A percentile compares a stretch with the other conserved stretches of the same genome.
Conservation (phyloP, 352 stramenopile genomes). For the Phytophthora pluvialis region DNA sequence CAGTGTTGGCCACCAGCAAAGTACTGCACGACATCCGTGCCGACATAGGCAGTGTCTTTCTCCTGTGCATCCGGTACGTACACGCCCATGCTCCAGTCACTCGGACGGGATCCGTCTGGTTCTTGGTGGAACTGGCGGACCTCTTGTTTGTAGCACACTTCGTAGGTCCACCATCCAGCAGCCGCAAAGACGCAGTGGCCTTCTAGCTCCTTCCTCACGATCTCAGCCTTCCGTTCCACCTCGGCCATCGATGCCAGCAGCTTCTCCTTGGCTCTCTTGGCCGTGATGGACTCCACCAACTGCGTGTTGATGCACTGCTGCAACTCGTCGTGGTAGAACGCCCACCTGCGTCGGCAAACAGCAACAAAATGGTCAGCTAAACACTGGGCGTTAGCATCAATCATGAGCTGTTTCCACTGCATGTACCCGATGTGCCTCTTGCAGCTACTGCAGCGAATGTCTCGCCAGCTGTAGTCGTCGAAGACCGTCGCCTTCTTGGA, state of each 20-base stretch:
- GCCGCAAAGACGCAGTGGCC: conserved; percentile 64
- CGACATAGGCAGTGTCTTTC: conserved; percentile 25
- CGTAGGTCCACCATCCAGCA: conserved; percentile 86
- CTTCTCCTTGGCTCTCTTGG: conserved; percentile 48
- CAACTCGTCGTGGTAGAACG: conserved; percentile 83
- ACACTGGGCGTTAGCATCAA: background rate
- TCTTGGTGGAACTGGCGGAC: conserved; percentile 88
- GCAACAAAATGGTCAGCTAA: conserved; percentile 6
- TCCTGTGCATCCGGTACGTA: conserved; percentile 49
- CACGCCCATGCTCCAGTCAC: conserved; percentile 86
- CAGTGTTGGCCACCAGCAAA: conserved; percentile 82
- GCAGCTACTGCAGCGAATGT: conserved; percentile 76
- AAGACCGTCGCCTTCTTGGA: conserved; percentile 84
- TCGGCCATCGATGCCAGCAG: conserved; percentile 40
- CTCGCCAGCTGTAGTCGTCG: conserved; percentile 82
- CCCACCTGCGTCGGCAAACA: conserved; percentile 51
- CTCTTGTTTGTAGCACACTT: conserved; percentile 83
- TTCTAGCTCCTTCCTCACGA: conserved; percentile 61
- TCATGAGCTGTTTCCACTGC: background rate
- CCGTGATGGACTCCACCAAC: conserved; percentile 57
- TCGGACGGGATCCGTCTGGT: conserved; percentile 65
- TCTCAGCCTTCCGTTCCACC: conserved; percentile 42
- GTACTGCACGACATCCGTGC: conserved; percentile 68
- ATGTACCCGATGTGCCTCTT: conserved; percentile 77
- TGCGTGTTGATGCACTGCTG: conserved; percentile 74